Percentiles rank a stretch among this genome's conserved stretches.
phyloP scores from a whole-genome alignment of 192 early-diverging fungal species.

The Coemansia sp. region DNA sequence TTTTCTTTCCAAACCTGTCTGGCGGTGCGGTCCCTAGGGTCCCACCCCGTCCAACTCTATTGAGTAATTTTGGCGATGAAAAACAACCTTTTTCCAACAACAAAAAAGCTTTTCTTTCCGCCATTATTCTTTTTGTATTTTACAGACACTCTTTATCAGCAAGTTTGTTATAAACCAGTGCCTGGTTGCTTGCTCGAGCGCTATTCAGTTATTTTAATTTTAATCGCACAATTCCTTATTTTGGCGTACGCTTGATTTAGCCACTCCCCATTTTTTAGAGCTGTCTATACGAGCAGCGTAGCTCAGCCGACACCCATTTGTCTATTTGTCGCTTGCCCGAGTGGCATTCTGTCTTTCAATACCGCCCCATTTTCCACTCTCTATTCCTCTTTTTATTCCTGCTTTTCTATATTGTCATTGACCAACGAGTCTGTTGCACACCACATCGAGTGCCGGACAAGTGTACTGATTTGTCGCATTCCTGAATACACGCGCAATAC shows the following conservation, averaged over 20 bases:
- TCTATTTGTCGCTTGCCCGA: conserved; percentile 1
- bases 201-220: neutral
- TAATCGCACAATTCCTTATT: neutral
- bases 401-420: conserved; percentile 5
- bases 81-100: neutral
- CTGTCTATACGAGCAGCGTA: neutral
- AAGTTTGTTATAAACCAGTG: too few species aligned
- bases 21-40: neutral
- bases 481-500: conserved; percentile 1
- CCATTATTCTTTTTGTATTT: neutral
- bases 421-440: neutral
- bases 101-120: neutral
- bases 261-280: conserved; percentile 2
- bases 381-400: conserved; percentile 1
- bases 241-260: neutral
- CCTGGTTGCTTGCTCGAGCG: neutral
- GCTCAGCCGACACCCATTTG: neutral
- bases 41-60: neutral
- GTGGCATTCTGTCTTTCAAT: neutral
- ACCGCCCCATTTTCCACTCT: neutral
- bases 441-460: neutral
- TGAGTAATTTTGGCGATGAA: neutral
- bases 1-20: conserved; percentile 2
- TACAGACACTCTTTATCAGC: neutral
- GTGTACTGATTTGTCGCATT: neutral